Base-by-base conservation (phyloP, 768 basidiomycete genomes). In the Termitomyces bulborhizus region DNA sequence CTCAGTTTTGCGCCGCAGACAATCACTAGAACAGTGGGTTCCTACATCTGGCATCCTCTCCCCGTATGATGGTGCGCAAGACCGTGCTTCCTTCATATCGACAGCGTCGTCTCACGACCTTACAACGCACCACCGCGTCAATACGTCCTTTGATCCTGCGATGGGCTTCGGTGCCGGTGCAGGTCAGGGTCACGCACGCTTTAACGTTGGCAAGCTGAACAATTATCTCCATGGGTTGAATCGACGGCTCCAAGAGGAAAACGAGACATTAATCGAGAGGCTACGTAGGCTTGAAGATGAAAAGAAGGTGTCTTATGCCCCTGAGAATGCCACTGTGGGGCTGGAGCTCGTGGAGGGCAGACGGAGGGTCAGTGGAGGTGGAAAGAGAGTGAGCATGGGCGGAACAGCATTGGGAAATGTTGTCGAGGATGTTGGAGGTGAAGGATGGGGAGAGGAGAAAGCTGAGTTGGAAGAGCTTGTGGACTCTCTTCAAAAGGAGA, bases 71-170 rank as follows among this genome's bases (percentile, higher is more conserved):
- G 72, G 75, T 13, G 73, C 69, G 3, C 69, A 68, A 9, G 86
- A 85, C 57, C 75, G 80, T 40, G 81, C 76, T 0, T 93, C 91
- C 1, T 84, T 88, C 67, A 74, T 90, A 46, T 93, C 91, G 3
- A 91, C 88, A 1, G 82, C 88, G 1, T 93, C 91, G 1, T 93
- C 93, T 24, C 89, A 95, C 60, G 93, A 96, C 66, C 74, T 96
- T 41, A 91, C 90, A 2, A 83, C 85, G 5, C 85, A 90, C 65
- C 77, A 79, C 51, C 82, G 90, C 8, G 87, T 83, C 54, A 95
- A 96, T 64, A 90, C 90, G 12, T 93, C 91, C 7, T 92, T 94
- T 58, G 93, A 94, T 63, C 89, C 89, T 26, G 81, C 84, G 1
- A 83, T 90, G 65, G 89, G 88, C 13, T 82, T 87, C 46, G 86